Base-by-base conservation (phyloP, 805 yeast genomes). In the Metschnikowia drakensbergensis region DNA sequence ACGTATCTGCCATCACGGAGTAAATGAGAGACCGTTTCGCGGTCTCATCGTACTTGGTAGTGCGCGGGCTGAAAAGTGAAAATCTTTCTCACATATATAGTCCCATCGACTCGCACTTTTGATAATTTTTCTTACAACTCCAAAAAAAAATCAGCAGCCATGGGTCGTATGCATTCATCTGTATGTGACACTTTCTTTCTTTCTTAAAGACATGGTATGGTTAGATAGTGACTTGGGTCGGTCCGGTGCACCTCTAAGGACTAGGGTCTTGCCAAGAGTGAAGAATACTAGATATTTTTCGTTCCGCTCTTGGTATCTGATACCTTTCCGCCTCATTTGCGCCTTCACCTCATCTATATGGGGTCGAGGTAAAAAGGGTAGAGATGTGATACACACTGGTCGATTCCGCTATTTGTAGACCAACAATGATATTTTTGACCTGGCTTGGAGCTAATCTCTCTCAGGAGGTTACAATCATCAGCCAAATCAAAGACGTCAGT, bases 111-210 rank as follows among this genome's bases (percentile, higher is more conserved):
- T 38, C 48, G 46, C 37, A 22, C 32, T 39, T 26, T 6, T 28
- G 5, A 0, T 28, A 13, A 45, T 43, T 42, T 43, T 46, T 49
- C 42, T 40, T 22, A 33, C 44, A 49, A 51, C 52, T 49, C 52
- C 48, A 53, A 59, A 52, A 69, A n/a, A 63, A 66, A 71, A 74
- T 66, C 75, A 73, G 69, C 77, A 83, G 87, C 81, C 75, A 92
- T 92, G 99, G 99, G 96, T 91, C 96, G 99, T 82, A 84, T 92
- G 91, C 98, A 92, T 89, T 87, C 96, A 80, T 80, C 87, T 76
- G 95, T 87, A 86, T 82, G 95, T 86, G 75, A 58, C 54, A 51
- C 42, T 43, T 37, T 47, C 46, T 41, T 37, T 43, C 43, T 36
- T 37, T 35, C 13, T 23, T 41, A 45, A 40, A 47, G 49, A 48